Base-by-base conservation (phyloP, 2,329 filamentous ascomycete genomes). In the Neobulgaria alba region DNA sequence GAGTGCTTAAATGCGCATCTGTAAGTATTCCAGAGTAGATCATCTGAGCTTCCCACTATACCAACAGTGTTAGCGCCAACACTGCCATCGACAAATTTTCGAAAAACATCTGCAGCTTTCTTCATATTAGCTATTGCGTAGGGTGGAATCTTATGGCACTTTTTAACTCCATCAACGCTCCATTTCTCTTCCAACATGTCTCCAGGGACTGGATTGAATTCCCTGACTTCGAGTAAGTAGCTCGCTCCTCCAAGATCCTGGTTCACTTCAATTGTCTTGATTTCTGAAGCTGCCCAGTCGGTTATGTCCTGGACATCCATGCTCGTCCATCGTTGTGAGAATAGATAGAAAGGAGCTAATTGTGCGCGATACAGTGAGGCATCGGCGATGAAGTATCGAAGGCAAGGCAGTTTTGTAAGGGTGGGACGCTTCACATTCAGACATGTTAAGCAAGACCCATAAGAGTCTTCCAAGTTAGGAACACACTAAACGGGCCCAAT, bases 301-400 rank as follows among this genome's bases (percentile, higher is more conserved):
- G 68, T 67, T 39, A 79, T 75, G 19, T 75, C 68, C 35, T 75
- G 71, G 9, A 34, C 69, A 63, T 71, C 68, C 45, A 68, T 72
- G 47, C 73, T 69, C 36, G 65, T 67, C 75, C 75, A 79, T 30
- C 75, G 66, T 16, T 64, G 64, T 2, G 73, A 78, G 75, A 75
- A 79, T 50, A 77, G 72, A 43, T 67, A 67, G 1, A 73, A 73
- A 36, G 72, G 68, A 17, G 77, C 73, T 21, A 26, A 33, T 47
- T 74, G 71, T 5, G 72, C 69, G 52, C 78, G 78, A 57, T 72
- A 77, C 7, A 79, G 63, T 36, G 65, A 67, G 36, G 78, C 64
- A 39, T 77, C 74, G 8, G 69, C 72, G 46, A 79, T 72, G 53
- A 77, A 79, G 56, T 73, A 73, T n/a, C 75, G 67, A 38, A 77